A percentile compares a stretch with the other conserved stretches of the same genome.
Evolutionary conservation across 73 alveolate species (phyloP).

Genomic region (Tetrahymena elliotti): DNA sequence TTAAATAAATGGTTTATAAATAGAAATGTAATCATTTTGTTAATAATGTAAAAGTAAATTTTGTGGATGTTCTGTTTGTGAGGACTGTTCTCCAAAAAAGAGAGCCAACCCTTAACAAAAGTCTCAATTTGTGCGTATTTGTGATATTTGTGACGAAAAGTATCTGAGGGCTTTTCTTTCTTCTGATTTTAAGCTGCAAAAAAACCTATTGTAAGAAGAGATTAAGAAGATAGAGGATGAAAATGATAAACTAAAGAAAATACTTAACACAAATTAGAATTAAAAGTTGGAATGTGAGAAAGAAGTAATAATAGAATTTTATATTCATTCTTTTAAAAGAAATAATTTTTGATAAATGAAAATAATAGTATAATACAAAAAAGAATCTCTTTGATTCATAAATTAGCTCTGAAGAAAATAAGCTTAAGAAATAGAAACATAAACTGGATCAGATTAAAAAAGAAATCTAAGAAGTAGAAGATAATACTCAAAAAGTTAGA

Average conservation of each 20-base stretch:
- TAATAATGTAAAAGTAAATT: background rate
- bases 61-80: conserved; percentile 24
- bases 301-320: background rate
- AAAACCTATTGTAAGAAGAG: background rate
- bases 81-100: conserved; percentile 7
- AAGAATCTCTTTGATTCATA: background rate
- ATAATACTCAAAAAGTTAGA: background rate
- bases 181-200: background rate
- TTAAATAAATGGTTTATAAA: too few relatives aligned
- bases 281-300: background rate
- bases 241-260: background rate
- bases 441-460: background rate
- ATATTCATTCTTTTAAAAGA: too few relatives aligned
- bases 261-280: background rate
- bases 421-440: background rate
- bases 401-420: background rate
- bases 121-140: conserved; percentile 7
- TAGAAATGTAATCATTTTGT: background rate
- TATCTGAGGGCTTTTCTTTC: conserved; percentile 2
- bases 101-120: conserved; percentile 8
- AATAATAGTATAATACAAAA: background rate
- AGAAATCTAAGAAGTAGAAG: background rate
- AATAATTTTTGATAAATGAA: too few relatives aligned
- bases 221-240: background rate
- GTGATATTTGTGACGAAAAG: conserved; percentile 35